Evolutionary conservation across 169 alveolate species (phyloP).

Genomic region (Cryptosporidium baileyi): DNA sequence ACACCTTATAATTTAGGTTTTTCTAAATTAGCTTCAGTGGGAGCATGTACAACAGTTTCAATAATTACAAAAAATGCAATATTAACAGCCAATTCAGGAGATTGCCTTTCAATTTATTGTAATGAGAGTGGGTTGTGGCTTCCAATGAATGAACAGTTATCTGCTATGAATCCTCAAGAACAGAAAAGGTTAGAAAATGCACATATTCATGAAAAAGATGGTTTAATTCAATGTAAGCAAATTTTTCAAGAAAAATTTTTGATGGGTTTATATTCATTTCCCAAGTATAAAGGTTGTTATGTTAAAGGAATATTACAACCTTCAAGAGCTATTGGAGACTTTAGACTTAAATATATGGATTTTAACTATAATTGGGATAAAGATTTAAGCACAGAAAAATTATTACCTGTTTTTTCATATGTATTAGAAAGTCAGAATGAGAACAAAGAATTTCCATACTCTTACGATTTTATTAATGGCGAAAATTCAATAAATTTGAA

Average conservation of each 20-base stretch:
- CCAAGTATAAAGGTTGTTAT: conserved; percentile 39
- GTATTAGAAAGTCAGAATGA: conserved; percentile 1
- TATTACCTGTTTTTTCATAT: conserved; percentile 22
- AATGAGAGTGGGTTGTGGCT: conserved; percentile 40
- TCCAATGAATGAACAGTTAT: conserved; percentile 67
- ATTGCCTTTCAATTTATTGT: conserved; percentile 39
- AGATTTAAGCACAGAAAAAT: conserved; percentile 30
- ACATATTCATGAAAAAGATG: conserved; percentile 46
- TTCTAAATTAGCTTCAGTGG: conserved; percentile 52
- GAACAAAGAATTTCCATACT: conserved; percentile 10
- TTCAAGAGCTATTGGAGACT: conserved; percentile 68
- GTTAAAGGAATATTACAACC: conserved; percentile 66
- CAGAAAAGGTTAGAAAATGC: conserved; percentile 51
- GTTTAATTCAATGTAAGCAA: conserved; percentile 35
- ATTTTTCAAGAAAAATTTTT: conserved; percentile 6
- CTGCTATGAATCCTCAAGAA: conserved; percentile 63
- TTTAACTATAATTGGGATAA: conserved; percentile 69
- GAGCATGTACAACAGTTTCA: conserved; percentile 54
- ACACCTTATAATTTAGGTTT: conserved; percentile 46
- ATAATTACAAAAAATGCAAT: conserved; percentile 45
- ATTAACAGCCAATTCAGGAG: conserved; percentile 62
- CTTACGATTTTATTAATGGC: conserved; percentile 53
- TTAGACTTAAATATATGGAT: conserved; percentile 60
- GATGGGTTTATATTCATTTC: conserved; percentile 12
- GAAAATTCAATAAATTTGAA: conserved; percentile 13